Evolutionary conservation across 2,329 filamentous ascomycete genomes (phyloP).

Genomic region (Trichoderma sp.): DNA sequence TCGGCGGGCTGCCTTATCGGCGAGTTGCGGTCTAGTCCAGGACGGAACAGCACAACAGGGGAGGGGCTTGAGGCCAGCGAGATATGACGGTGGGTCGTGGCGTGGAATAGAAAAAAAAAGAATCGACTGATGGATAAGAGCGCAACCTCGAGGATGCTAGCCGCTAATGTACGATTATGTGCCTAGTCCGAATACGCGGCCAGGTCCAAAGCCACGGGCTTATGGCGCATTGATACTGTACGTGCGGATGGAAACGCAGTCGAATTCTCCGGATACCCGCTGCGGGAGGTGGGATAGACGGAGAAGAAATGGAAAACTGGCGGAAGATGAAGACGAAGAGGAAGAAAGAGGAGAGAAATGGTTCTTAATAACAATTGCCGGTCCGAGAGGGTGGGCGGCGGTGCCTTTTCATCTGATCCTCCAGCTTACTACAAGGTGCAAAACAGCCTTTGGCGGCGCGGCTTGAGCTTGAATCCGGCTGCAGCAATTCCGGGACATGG

Average conservation of each 20-base stretch:
- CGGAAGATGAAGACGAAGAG: background rate
- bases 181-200: background rate
- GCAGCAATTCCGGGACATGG: background rate
- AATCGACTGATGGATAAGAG: background rate
- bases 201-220: background rate
- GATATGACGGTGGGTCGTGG: slow-evolving; percentile 12
- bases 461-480: background rate
- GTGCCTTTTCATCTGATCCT: slow-evolving; percentile 11
- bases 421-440: slow-evolving; percentile 12
- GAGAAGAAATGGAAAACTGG: background rate
- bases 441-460: background rate
- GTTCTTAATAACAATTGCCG: background rate
- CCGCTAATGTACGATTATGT: background rate
- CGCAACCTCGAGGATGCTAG: background rate
- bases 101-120: slow-evolving; percentile 12
- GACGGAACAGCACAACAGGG: background rate
- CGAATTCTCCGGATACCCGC: background rate
- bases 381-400: background rate
- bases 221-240: background rate
- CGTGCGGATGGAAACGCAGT: slow-evolving; percentile 2
- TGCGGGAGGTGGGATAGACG: background rate
- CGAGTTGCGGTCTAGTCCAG: slow-evolving; percentile 8
- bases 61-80: slow-evolving; percentile 13
- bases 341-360: background rate
- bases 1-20: background rate